Evolutionary conservation across 2,329 filamentous ascomycete genomes (phyloP).

Genomic region (Alternaria brassicicola): DNA sequence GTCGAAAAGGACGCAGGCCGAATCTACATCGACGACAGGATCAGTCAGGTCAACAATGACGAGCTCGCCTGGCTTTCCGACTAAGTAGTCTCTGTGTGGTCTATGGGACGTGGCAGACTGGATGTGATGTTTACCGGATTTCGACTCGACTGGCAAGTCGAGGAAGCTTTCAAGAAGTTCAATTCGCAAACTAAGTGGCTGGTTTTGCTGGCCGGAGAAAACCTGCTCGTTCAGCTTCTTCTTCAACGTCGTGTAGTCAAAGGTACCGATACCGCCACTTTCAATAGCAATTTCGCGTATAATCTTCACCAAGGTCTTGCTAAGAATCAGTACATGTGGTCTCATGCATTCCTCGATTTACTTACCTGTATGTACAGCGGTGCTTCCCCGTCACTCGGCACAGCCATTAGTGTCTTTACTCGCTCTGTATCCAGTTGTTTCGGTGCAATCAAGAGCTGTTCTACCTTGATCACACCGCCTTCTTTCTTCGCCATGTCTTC

Average conservation of each 20-base stretch:
- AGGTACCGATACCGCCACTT: constrained; percentile 1
- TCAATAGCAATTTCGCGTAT: constrained; percentile 20
- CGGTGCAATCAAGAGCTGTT: constrained; percentile 9
- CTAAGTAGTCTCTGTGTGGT: constrained; percentile 11
- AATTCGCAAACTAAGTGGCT: not conserved
- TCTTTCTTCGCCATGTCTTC: constrained; percentile 10
- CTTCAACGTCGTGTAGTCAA: not conserved
- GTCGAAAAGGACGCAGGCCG: constrained; percentile 73
- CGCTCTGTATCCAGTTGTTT: constrained; percentile 22
- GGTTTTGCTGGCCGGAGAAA: not conserved
- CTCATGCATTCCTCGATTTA: not conserved
- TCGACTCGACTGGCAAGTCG: not conserved
- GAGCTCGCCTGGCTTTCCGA: constrained; percentile 50
- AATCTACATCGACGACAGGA: constrained; percentile 70
- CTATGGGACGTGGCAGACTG: not conserved
- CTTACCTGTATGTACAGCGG: constrained; percentile 28
- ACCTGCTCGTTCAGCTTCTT: not conserved
- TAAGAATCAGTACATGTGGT: too few relatives aligned
- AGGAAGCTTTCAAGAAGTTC: not conserved
- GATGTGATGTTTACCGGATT: not conserved
- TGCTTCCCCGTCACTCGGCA: constrained; percentile 14
- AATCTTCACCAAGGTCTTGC: constrained; percentile 5
- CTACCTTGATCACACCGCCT: constrained; percentile 11
- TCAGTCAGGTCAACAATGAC: constrained; percentile 75
- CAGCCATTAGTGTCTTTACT: constrained; percentile 26